Conservation (phyloP, 2,329 filamentous ascomycete genomes). For the Epichloe elymi region DNA sequence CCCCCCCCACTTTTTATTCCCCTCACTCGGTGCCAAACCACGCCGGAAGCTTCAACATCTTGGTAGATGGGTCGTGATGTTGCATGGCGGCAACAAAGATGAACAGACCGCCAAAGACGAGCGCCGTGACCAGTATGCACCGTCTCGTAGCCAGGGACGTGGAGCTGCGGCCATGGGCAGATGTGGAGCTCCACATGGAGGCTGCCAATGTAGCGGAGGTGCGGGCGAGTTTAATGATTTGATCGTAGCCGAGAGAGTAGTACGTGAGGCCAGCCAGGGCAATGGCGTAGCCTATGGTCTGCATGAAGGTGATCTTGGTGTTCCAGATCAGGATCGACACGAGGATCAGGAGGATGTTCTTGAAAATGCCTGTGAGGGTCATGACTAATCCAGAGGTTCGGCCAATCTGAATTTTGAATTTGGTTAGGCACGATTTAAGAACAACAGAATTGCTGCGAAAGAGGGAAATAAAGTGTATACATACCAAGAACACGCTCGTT, state of each 20-base stretch:
- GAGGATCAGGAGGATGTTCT: slow-evolving; percentile 72
- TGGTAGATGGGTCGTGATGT: slow-evolving; percentile 3
- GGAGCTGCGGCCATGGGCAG: slow-evolving; percentile 6
- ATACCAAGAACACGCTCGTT: slow-evolving; percentile 73
- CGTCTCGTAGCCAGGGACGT: slow-evolving; percentile 5
- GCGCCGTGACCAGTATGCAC: slow-evolving; percentile 6
- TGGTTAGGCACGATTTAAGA: slow-evolving; percentile 3
- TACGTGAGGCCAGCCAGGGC: slow-evolving; percentile 41
- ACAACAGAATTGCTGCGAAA: not conserved
- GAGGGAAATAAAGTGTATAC: slow-evolving; percentile 17
- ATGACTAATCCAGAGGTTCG: slow-evolving; percentile 79
- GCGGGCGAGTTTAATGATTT: slow-evolving; percentile 14
- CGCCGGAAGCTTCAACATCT: not conserved
- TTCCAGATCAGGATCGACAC: slow-evolving; percentile 68
- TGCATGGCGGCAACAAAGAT: slow-evolving; percentile 8
- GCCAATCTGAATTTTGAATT: slow-evolving; percentile 48
- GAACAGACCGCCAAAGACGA: slow-evolving; percentile 7
- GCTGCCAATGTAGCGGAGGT: slow-evolving; percentile 13
- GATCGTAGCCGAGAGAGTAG: slow-evolving; percentile 32
- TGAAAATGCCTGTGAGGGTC: slow-evolving; percentile 74
- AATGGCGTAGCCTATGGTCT: slow-evolving; percentile 66
- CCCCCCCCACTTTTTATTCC: too few relatives aligned
- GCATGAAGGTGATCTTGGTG: slow-evolving; percentile 55
- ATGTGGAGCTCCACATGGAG: slow-evolving; percentile 11
- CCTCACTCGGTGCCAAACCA: slow-evolving; percentile 7